Evolutionary conservation across 495 filamentous ascomycete species (phyloP).

Genomic region (Neurospora sp.): DNA sequence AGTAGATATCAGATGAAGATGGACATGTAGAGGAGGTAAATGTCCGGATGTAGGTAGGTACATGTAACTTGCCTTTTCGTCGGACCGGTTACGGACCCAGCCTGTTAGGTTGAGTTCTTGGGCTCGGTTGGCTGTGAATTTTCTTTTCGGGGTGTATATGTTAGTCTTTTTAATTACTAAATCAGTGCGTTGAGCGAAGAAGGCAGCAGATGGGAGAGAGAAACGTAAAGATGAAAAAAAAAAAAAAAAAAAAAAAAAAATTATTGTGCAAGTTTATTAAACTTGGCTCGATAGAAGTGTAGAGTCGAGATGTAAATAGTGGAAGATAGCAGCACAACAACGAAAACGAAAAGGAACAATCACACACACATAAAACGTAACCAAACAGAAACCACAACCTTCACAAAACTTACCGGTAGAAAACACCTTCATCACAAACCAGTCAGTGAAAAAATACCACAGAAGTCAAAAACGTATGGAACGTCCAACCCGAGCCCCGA

Average conservation of each 20-base stretch:
- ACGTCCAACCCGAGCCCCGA: background rate
- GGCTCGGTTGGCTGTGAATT: slow-evolving; percentile 64
- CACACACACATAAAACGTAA: too few species aligned
- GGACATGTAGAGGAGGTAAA: background rate
- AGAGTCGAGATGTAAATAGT: too few species aligned
- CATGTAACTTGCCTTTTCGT: slow-evolving; percentile 48
- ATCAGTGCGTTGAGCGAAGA: too few species aligned
- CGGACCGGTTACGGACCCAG: slow-evolving; percentile 66
- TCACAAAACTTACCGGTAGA: background rate
- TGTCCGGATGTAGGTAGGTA: background rate
- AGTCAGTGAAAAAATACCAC: too few species aligned
- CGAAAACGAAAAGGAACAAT: too few species aligned
- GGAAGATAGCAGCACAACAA: too few species aligned
- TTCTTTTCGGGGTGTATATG: slow-evolving; percentile 28
- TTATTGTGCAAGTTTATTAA: too few species aligned
- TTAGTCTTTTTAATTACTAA: background rate
- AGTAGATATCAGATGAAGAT: background rate
- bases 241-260: too few species aligned
- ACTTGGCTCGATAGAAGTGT: too few species aligned
- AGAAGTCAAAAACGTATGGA: too few species aligned
- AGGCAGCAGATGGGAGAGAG: too few species aligned
- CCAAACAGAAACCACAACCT: background rate
- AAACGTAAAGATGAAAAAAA: too few species aligned
- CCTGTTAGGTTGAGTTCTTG: slow-evolving; percentile 56
- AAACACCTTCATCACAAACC: background rate